Percentiles rank a stretch among this genome's conserved stretches.
Conservation (phyloP, 2,329 filamentous ascomycete species). For the Phoma herbarum region DNA sequence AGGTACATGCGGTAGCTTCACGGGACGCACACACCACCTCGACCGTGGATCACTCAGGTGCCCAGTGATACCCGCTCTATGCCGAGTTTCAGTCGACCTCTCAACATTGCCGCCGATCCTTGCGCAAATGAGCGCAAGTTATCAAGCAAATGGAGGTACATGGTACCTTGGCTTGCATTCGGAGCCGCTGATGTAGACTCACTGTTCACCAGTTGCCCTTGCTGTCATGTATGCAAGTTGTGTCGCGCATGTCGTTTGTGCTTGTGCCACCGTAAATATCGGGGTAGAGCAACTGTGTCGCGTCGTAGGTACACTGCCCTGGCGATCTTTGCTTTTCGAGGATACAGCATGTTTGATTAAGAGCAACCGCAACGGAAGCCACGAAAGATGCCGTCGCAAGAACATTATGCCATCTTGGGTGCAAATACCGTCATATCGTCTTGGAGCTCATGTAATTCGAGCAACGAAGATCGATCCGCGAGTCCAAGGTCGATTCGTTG, state of each 20-base stretch:
- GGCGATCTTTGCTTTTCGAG: conserved; percentile 3
- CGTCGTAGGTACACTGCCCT: conserved; percentile 1
- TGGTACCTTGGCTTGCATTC: conserved; percentile 3
- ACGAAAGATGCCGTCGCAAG: neutral
- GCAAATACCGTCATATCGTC: neutral
- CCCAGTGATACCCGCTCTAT: conserved; percentile 11
- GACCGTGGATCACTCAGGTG: conserved; percentile 2
- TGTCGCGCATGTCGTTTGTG: conserved; percentile 17
- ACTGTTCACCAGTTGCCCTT: conserved; percentile 17
- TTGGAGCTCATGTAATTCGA: neutral
- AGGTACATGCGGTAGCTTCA: conserved; percentile 21
- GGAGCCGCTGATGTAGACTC: conserved; percentile 1
- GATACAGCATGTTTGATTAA: neutral
- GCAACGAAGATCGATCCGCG: neutral
- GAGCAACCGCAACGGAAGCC: conserved; percentile 8
- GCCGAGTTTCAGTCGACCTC: neutral
- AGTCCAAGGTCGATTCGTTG: neutral
- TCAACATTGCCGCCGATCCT: conserved; percentile 7
- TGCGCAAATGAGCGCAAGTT: neutral
- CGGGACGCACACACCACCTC: conserved; percentile 14
- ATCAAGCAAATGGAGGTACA: conserved; percentile 2
- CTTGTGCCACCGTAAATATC: conserved; percentile 7
- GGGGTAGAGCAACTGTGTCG: conserved; percentile 2
- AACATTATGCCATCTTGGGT: neutral
- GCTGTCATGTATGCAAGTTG: conserved; percentile 11